phyloP scores from a whole-genome alignment of 805 yeast species.

The Saccharomycopsis guyanensis region DNA sequence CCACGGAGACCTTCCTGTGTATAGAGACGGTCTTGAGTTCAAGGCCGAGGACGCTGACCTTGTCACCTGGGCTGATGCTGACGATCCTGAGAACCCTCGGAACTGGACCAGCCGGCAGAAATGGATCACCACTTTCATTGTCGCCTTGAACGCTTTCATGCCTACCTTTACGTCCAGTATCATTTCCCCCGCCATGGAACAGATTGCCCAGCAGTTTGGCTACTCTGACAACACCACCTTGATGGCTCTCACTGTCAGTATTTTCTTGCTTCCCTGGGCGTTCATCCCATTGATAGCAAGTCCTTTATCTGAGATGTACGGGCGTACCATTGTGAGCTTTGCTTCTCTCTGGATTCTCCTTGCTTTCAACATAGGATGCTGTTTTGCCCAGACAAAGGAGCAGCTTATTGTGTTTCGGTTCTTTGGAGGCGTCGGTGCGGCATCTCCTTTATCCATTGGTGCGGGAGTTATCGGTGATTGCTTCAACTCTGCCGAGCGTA shows the following conservation, averaged over 20 bases:
- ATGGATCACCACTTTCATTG: constrained; percentile 39
- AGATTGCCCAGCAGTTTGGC: constrained; percentile 38
- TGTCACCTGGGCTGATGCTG: constrained; percentile 59
- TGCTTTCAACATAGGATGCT: constrained; percentile 51
- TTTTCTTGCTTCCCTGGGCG: constrained; percentile 65
- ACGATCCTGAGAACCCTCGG: constrained; percentile 56
- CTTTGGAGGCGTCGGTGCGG: constrained; percentile 57
- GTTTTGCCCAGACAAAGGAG: constrained; percentile 45
- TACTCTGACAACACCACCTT: constrained; percentile 35
- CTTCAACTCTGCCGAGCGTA: constrained; percentile 43
- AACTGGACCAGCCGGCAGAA: constrained; percentile 46
- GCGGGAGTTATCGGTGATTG: constrained; percentile 64
- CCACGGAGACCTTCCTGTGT: constrained; percentile 25
- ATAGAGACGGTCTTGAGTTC: constrained; percentile 45
- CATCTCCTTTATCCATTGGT: constrained; percentile 61
- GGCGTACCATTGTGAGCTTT: constrained; percentile 50
- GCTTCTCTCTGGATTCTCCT: constrained; percentile 41
- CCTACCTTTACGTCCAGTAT: constrained; percentile 59
- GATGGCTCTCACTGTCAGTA: constrained; percentile 48
- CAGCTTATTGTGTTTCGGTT: constrained; percentile 54
- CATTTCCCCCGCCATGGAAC: constrained; percentile 50
- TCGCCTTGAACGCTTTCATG: constrained; percentile 47
- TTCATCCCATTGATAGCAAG: constrained; percentile 58
- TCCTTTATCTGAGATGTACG: constrained; percentile 61
- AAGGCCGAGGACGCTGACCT: constrained; percentile 40